Base-by-base conservation (phyloP, 1,284 basidiomycete genomes). In the Phellinidium pouzarii region DNA sequence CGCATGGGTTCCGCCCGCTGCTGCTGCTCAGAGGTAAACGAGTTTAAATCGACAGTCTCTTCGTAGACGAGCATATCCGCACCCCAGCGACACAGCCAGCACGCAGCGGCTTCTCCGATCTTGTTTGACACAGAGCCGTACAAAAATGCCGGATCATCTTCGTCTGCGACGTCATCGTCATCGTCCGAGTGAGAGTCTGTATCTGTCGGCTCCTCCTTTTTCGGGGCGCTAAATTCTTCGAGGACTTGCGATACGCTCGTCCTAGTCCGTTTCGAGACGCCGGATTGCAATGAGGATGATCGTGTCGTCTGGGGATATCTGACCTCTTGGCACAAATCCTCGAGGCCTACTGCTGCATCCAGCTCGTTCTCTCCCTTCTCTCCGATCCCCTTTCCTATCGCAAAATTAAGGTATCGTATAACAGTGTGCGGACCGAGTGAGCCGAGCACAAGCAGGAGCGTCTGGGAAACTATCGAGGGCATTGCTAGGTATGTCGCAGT, bases 81-180 rank as follows among this genome's bases (percentile, higher is more conserved):
- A 0, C 86, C 91, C 92, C 93, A 96, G 34, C 90, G 76, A 0
- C 84, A 77, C 9, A 95, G 75, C 92, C 93, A 97, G 65, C 88
- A 92, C 3, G 82, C 80, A 59, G 86, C 87, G 0, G 91, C 87
- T 67, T 95, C 91, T 23, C 93, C 93, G 57, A 96, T 89, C 70
- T 92, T 94, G 68, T 93, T 82, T 0, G 88, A 89, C 3, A 91
- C 76, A 20, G 80, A 75, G 20, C 93, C 94, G 63, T 94, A 94
- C 63, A 85, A 81, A 61, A 81, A 85, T 54, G 66, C 62, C 38
- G 66, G 63, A 34, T 59, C 60, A 27, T 54, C 31, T 22, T 56
- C 56, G 5, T 58, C n/a, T n/a, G n/a, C n/a, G n/a, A n/a, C 53
- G 14, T 57, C 56, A 26, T 48, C 43, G 22, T 37, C 42, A 20